phyloP scores from a whole-genome alignment of 441 rosid genomes.

The Pelargonium citronellum region DNA sequence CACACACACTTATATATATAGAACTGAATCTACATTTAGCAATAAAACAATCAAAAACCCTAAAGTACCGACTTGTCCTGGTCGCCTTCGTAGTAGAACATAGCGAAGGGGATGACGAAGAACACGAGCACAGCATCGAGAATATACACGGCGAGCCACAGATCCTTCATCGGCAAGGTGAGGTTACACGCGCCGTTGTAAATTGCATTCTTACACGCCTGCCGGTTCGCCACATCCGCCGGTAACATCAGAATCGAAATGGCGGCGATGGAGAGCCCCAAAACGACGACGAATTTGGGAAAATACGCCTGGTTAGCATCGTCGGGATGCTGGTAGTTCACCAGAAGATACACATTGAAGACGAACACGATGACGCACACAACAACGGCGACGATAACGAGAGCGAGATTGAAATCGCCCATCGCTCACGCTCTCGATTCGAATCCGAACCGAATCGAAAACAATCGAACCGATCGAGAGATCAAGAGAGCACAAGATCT shows the following conservation, averaged over 20 bases:
- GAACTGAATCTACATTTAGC: neutral
- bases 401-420: slow-evolving; percentile 98
- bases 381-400: slow-evolving; percentile 79
- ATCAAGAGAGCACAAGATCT: too few relatives aligned
- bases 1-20: too few relatives aligned
- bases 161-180: slow-evolving; percentile 91
- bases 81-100: slow-evolving; percentile 98
- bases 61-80: slow-evolving; percentile 73
- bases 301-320: slow-evolving; percentile 96
- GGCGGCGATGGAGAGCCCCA: slow-evolving; percentile 77
- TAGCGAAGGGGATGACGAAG: slow-evolving; percentile 91
- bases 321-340: slow-evolving; percentile 95
- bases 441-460: too few relatives aligned
- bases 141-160: slow-evolving; percentile 90
- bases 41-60: neutral
- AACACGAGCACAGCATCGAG: slow-evolving; percentile 80
- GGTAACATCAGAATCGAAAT: slow-evolving; percentile 96
- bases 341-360: slow-evolving; percentile 86
- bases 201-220: slow-evolving; percentile 80
- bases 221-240: slow-evolving; percentile 93
- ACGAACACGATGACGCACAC: slow-evolving; percentile 74
- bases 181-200: slow-evolving; percentile 89
- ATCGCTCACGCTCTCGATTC: slow-evolving; percentile 21
- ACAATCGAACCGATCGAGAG: too few relatives aligned
- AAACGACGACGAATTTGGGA: slow-evolving; percentile 89